phyloP scores from a whole-genome alignment of 306 rosid genomes.

The Ziziphus jujuba region DNA sequence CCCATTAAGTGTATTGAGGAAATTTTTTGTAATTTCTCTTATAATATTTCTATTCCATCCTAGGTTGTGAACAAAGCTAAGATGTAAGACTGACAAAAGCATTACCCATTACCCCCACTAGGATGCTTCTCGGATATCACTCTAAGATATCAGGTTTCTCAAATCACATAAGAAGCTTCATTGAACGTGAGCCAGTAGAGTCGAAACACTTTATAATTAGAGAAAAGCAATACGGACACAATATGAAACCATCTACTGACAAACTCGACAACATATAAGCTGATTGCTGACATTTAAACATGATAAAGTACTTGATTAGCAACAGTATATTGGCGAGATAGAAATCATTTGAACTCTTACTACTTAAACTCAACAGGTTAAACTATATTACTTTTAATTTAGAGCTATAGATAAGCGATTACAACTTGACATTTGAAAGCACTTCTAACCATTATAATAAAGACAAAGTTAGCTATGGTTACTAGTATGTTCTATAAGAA shows the following conservation, averaged over 20 bases:
- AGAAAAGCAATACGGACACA: neutral
- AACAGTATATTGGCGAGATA: neutral
- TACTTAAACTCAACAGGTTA: neutral
- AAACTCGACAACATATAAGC: conserved; percentile 2
- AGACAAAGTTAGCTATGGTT: neutral
- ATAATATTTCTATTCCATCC: neutral
- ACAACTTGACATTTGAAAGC: neutral
- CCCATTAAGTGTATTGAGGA: too few relatives aligned
- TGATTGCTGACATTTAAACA: conserved; percentile 1
- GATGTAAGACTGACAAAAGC: neutral
- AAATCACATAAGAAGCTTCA: too few relatives aligned
- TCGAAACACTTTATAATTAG: too few relatives aligned
- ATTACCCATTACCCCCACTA: neutral
- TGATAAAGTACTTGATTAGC: conserved; percentile 3
- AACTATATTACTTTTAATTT: neutral
- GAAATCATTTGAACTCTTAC: neutral
- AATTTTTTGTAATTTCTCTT: too few relatives aligned
- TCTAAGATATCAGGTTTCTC: too few relatives aligned
- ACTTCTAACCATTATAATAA: neutral
- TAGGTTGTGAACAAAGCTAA: neutral
- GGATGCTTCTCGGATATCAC: too few relatives aligned
- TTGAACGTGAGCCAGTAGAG: too few relatives aligned
- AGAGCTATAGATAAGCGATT: neutral
- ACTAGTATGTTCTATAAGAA: neutral
- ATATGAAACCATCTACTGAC: neutral